A percentile compares a stretch with the other conserved stretches of the same genome.
phyloP scores from a whole-genome alignment of 1,139 yeast genomes.

The Hemisphaericaspora lyxosophila region DNA sequence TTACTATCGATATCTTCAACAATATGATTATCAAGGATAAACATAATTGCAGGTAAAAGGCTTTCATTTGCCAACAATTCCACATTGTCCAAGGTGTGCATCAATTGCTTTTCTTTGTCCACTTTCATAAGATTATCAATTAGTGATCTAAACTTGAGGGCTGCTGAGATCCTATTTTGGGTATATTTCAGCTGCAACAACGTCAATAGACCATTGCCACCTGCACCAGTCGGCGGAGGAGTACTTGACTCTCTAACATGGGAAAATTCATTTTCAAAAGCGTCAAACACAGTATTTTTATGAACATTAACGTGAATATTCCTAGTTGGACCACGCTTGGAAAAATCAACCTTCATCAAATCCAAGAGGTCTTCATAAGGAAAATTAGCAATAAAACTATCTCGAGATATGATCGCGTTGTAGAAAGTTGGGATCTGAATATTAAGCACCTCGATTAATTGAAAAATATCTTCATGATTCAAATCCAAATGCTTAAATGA shows the following conservation, averaged over 20 bases:
- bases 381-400: slow-evolving; percentile 1
- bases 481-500: slow-evolving; percentile 9
- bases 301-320: background rate
- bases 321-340: background rate
- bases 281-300: slow-evolving; percentile 3
- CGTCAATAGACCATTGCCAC: background rate
- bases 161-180: slow-evolving; percentile 2
- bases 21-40: slow-evolving; percentile 4
- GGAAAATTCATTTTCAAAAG: slow-evolving; percentile 12
- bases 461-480: slow-evolving; percentile 7
- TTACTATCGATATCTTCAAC: slow-evolving; percentile 3
- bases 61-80: slow-evolving; percentile 8
- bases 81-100: slow-evolving; percentile 3
- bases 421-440: background rate
- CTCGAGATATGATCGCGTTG: background rate
- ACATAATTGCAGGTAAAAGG: slow-evolving; percentile 9
- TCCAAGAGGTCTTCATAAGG: background rate
- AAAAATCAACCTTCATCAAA: background rate
- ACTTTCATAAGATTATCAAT: background rate
- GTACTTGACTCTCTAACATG: slow-evolving; percentile 11
- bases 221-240: slow-evolving; percentile 5
- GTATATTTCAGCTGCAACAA: slow-evolving; percentile 3
- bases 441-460: slow-evolving; percentile 5
- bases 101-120: slow-evolving; percentile 5
- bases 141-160: background rate